A percentile compares a stretch with the other conserved stretches of the same genome.
Conservation (phyloP, 805 yeast species). For the Candida insectalens region DNA sequence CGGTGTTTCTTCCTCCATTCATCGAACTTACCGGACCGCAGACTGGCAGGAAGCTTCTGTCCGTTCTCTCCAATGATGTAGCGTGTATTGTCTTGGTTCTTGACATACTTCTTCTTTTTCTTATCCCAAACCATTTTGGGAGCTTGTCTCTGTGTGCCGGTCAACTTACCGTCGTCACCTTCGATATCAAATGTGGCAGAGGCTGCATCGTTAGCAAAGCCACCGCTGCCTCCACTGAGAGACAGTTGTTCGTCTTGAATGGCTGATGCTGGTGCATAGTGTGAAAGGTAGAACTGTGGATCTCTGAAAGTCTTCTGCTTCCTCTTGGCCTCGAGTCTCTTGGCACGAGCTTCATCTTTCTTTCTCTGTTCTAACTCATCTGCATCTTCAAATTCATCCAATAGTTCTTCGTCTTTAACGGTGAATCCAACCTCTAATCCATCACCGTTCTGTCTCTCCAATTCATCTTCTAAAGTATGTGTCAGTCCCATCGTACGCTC, state of each 20-base stretch:
- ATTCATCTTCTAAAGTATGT: conserved; percentile 67
- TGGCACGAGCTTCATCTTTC: background rate
- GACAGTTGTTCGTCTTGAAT: conserved; percentile 75
- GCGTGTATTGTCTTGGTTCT: conserved; percentile 74
- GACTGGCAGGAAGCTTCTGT: conserved; percentile 82
- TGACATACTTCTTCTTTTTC: conserved; percentile 83
- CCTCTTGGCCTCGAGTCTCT: background rate
- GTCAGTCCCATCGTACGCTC: conserved; percentile 70
- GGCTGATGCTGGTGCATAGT: conserved; percentile 68
- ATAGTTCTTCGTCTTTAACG: conserved; percentile 29
- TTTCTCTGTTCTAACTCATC: conserved; percentile 24
- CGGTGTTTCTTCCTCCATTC: conserved; percentile 78
- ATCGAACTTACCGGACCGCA: conserved; percentile 83
- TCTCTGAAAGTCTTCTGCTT: conserved; percentile 56
- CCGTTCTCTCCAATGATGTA: conserved; percentile 94
- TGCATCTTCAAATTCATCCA: conserved; percentile 42
- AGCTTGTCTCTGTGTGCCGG: conserved; percentile 51
- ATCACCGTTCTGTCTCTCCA: conserved; percentile 41
- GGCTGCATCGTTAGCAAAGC: conserved; percentile 79
- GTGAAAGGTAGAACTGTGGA: conserved; percentile 72
- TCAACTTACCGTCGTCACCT: conserved; percentile 54
- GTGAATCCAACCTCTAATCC: conserved; percentile 27
- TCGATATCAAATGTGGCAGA: conserved; percentile 78
- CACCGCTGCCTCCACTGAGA: conserved; percentile 36
- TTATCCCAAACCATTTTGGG: conserved; percentile 84